These are phyloP conservation scores for Vicia faba DNA, from an alignment of 306 rosid genomes.

Conservation along the genomic window DNA sequence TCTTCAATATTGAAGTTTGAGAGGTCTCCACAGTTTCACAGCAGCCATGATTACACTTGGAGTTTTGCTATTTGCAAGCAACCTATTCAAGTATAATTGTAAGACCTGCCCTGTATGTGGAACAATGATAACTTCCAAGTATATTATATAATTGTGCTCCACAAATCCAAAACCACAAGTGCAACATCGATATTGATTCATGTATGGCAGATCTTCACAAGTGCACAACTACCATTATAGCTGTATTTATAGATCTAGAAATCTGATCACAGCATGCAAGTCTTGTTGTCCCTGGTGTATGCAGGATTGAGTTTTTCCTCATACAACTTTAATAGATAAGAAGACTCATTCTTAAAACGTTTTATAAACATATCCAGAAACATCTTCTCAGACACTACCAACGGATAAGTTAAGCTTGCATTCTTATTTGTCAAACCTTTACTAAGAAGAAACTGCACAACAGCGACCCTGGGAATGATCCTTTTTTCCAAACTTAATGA, in stretches of 20 bases:
- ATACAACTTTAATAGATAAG: not conserved
- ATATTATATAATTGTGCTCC: too few species aligned
- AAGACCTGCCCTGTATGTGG: too few species aligned
- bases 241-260: too few species aligned
- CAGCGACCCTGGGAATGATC: constrained; percentile 48
- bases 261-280: not conserved
- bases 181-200: too few species aligned
- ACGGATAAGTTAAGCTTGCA: not conserved
- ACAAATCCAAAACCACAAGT: too few species aligned
- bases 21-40: not conserved
- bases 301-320: constrained; percentile 6
- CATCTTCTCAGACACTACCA: not conserved
- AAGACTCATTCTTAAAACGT: constrained; percentile 11
- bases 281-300: not conserved
- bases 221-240: not conserved
- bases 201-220: not conserved
- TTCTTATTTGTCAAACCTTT: constrained; percentile 43
- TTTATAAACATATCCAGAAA: not conserved
- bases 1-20: not conserved
- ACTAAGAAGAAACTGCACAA: constrained; percentile 36
- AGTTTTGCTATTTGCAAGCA: too few species aligned
- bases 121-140: too few species aligned
- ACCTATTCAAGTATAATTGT: too few species aligned
- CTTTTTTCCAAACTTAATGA: constrained; percentile 50
- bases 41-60: too few species aligned